Percentiles rank a stretch among this genome's conserved stretches.
phyloP scores from a whole-genome alignment of 352 stramenopile genomes.

The Phytophthora vignae region DNA sequence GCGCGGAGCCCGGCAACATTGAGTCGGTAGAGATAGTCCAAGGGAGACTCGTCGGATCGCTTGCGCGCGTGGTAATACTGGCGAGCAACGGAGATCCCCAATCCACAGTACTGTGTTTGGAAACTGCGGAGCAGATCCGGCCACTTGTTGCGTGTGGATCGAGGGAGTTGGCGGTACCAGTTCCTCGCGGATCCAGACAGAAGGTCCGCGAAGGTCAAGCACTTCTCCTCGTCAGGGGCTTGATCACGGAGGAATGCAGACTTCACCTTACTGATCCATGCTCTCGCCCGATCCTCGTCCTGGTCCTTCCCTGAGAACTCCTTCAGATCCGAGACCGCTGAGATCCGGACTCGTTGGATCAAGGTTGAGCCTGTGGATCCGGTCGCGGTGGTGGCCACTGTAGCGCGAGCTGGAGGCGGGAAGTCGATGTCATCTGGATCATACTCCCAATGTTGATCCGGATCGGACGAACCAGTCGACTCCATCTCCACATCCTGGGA shows the following conservation, averaged over 20 bases:
- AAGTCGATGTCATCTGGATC: too few relatives aligned
- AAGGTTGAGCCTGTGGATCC: neutral
- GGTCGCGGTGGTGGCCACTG: neutral
- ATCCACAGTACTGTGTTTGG: neutral
- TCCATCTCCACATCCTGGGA: neutral
- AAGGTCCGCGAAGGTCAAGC: slow-evolving; percentile 8
- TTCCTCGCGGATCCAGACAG: slow-evolving; percentile 3
- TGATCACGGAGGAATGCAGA: slow-evolving; percentile 1
- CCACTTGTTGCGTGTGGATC: neutral
- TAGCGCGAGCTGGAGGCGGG: too few relatives aligned
- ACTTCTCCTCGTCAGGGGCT: slow-evolving; percentile 4
- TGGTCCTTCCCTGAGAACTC: slow-evolving; percentile 9
- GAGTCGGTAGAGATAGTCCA: neutral
- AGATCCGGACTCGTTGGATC: neutral
- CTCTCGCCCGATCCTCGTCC: slow-evolving; percentile 1
- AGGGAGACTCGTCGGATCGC: neutral
- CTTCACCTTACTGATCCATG: slow-evolving; percentile 4
- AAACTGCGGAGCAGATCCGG: neutral
- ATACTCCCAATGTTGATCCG: too few relatives aligned
- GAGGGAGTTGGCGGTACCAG: neutral
- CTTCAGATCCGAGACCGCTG: slow-evolving; percentile 10
- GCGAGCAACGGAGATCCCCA: neutral
- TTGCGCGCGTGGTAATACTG: slow-evolving; percentile 1
- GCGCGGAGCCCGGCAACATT: too few relatives aligned
- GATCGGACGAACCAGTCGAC: too few relatives aligned